Evolutionary conservation across 78 protist genomes (phyloP).

Genomic region (Ministeria vibrans): DNA sequence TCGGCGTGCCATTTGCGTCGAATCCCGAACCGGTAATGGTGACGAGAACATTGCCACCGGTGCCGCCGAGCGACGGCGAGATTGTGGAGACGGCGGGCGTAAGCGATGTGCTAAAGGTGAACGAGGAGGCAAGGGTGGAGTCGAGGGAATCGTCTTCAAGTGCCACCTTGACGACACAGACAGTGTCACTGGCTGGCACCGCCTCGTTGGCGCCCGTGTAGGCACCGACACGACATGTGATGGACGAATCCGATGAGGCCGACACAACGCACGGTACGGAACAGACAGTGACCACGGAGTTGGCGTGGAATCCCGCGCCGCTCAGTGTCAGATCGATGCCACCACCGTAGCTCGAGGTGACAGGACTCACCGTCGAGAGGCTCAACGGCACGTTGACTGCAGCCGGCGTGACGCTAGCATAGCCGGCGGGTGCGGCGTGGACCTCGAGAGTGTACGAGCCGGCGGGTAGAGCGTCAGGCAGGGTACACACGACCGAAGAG

Average conservation of each 20-base stretch:
- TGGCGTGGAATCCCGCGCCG: neutral
- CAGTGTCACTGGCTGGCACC: neutral
- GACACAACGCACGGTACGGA: neutral
- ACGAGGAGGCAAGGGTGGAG: neutral
- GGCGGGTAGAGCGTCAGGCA: no score
- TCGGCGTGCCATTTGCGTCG: neutral
- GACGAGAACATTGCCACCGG: neutral
- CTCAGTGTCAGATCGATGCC: neutral
- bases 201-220: neutral
- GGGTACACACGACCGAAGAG: no score
- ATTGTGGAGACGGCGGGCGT: neutral
- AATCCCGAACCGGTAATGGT: neutral
- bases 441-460: no score
- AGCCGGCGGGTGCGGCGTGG: no score
- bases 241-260: neutral
- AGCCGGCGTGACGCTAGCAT: no score
- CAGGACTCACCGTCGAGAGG: neutral
- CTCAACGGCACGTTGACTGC: neutral
- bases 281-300: neutral
- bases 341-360: neutral
- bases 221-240: neutral
- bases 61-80: neutral
- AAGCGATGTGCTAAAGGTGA: neutral
- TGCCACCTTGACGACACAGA: neutral
- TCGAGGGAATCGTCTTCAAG: neutral